Evolutionary conservation across 306 rosid genomes (phyloP).

Genomic region (Castanopsis chinensis): DNA sequence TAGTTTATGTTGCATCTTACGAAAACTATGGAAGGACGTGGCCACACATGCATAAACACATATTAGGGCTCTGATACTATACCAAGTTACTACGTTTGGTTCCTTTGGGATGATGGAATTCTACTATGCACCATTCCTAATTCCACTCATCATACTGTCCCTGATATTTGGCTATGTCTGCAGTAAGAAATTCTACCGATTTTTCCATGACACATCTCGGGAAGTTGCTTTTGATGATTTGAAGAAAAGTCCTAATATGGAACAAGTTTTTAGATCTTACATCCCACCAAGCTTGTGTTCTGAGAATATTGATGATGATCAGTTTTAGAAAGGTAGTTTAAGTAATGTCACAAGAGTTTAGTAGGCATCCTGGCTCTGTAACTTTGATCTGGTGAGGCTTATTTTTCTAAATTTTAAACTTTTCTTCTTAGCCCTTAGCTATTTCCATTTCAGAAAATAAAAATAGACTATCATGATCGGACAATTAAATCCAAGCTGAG

Average conservation of each 20-base stretch:
- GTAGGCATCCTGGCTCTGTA: constrained; percentile 37
- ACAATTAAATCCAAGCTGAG: too few relatives aligned
- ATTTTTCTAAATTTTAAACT: too few relatives aligned
- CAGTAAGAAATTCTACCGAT: constrained; percentile 64
- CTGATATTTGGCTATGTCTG: constrained; percentile 43
- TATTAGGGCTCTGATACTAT: constrained; percentile 64
- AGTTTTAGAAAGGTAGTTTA: constrained; percentile 53
- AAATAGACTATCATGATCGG: too few relatives aligned
- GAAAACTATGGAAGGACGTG: constrained; percentile 91
- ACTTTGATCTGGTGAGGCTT: constrained; percentile 17
- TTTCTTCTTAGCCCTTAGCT: too few relatives aligned
- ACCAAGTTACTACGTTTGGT: constrained; percentile 80
- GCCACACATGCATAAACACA: constrained; percentile 73
- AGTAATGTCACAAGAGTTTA: constrained; percentile 48
- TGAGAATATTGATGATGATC: constrained; percentile 64
- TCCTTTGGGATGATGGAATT: constrained; percentile 65
- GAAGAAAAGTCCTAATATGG: constrained; percentile 72
- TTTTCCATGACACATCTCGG: constrained; percentile 48
- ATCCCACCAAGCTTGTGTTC: constrained; percentile 75
- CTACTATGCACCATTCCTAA: constrained; percentile 46
- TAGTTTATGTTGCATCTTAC: constrained; percentile 77
- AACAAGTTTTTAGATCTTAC: constrained; percentile 55
- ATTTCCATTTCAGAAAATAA: too few relatives aligned
- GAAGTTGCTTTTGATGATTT: constrained; percentile 47
- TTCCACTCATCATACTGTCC: constrained; percentile 69